These are phyloP conservation scores for Nicotiana paniculata DNA, from an alignment of 257 asterid genomes.

Conservation along the genomic window DNA sequence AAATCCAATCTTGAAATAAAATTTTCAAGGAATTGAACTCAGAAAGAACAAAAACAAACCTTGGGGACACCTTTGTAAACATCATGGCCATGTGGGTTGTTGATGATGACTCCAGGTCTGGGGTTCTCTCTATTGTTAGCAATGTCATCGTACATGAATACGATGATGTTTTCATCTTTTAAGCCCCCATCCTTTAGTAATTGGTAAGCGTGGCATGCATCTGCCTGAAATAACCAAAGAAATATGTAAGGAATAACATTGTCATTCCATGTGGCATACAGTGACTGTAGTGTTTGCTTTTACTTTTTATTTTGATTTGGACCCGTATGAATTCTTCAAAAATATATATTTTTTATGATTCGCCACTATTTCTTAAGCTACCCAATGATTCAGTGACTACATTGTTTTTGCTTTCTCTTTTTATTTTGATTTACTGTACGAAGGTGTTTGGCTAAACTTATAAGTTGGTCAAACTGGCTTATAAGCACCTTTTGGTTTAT, in stretches of 20 bases:
- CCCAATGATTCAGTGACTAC: too few species aligned
- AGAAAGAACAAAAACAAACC: constrained; percentile 33
- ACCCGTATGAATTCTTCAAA: too few species aligned
- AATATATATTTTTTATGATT: too few species aligned
- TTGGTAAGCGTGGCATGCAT: constrained; percentile 93
- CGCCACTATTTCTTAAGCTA: too few species aligned
- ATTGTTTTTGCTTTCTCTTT: too few species aligned
- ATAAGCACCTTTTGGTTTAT: too few species aligned
- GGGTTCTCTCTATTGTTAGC: constrained; percentile 73
- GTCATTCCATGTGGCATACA: too few species aligned
- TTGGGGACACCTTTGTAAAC: constrained; percentile 91
- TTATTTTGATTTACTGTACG: too few species aligned
- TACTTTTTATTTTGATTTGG: too few species aligned
- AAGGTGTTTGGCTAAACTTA: too few species aligned
- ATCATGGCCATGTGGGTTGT: constrained; percentile 74
- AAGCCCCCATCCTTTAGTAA: constrained; percentile 73
- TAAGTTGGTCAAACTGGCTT: too few species aligned
- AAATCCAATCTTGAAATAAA: constrained; percentile 4
- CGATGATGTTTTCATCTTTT: constrained; percentile 80
- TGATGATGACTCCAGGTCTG: constrained; percentile 78
- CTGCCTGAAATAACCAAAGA: constrained; percentile 44
- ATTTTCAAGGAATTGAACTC: neutral
- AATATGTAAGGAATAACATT: neutral
- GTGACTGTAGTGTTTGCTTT: too few species aligned
- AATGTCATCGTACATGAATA: constrained; percentile 88